A percentile compares a stretch with the other conserved stretches of the same genome.
Conservation (phyloP, 805 yeast genomes). For the Cyberlindnera galapagoensis region DNA sequence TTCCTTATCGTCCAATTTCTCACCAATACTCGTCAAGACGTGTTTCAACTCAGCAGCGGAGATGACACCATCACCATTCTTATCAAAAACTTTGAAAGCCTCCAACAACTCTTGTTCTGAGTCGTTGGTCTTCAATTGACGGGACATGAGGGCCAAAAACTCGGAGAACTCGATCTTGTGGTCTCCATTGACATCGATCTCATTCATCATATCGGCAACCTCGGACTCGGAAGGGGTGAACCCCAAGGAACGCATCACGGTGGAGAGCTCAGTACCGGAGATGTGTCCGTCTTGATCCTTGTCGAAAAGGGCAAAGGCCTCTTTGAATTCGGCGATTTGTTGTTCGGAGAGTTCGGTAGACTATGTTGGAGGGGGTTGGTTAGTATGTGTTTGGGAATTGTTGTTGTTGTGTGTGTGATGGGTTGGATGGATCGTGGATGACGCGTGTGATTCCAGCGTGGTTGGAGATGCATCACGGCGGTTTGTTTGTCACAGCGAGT, state of each 20-base stretch:
- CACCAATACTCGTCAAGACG: slow-evolving; percentile 96
- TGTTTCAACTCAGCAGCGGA: slow-evolving; percentile 95
- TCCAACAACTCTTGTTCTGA: slow-evolving; percentile 95
- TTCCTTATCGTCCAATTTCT: slow-evolving; percentile 91
- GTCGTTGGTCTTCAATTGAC: slow-evolving; percentile 94
- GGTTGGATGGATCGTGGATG: no score
- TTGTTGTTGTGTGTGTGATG: no score
- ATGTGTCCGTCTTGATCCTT: slow-evolving; percentile 96
- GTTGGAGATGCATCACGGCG: no score
- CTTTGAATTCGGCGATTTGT: slow-evolving; percentile 95
- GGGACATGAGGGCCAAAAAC: slow-evolving; percentile 69
- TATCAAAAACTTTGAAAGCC: slow-evolving; percentile 96
- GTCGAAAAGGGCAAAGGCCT: slow-evolving; percentile 95
- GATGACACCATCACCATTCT: slow-evolving; percentile 92
- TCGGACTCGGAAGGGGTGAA: slow-evolving; percentile 96
- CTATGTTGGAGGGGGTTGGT: slow-evolving; percentile 11
- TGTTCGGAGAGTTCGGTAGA: slow-evolving; percentile 83
- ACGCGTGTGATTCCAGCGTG: no score
- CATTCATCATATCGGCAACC: slow-evolving; percentile 94
- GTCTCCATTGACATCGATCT: slow-evolving; percentile 93
- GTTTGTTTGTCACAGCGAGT: no score
- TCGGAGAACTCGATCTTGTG: slow-evolving; percentile 82
- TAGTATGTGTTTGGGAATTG: slow-evolving; percentile 6
- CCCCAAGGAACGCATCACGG: slow-evolving; percentile 98
- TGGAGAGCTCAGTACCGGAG: slow-evolving; percentile 91